Conservation (phyloP, 352 stramenopile species). For the Phytopythium sindhum region DNA sequence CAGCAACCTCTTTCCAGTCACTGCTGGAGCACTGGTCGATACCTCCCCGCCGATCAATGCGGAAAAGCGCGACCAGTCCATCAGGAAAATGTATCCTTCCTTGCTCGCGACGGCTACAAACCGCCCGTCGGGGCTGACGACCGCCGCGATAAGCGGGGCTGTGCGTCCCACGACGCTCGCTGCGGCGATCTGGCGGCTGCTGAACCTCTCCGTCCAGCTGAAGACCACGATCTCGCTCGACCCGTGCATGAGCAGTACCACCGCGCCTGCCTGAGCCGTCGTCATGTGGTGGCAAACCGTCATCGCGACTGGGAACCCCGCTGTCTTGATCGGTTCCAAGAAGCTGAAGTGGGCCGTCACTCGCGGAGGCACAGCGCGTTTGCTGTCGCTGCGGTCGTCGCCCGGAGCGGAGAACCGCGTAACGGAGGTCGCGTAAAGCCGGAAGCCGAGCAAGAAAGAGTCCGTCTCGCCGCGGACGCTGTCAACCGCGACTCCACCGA, state of each 20-base stretch:
- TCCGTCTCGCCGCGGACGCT: slow-evolving; percentile 5
- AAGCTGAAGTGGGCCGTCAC: slow-evolving; percentile 51
- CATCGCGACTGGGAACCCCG: slow-evolving; percentile 2
- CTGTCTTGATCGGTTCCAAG: slow-evolving; percentile 20
- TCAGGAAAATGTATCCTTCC: slow-evolving; percentile 21
- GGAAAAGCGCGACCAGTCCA: slow-evolving; percentile 36
- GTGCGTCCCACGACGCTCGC: slow-evolving; percentile 19
- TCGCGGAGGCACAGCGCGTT: neutral
- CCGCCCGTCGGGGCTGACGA: slow-evolving; percentile 24
- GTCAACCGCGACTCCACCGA: slow-evolving; percentile 17
- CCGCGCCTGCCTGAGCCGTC: slow-evolving; percentile 25
- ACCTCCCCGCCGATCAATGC: neutral
- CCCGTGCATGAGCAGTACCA: slow-evolving; percentile 29
- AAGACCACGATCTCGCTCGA: slow-evolving; percentile 34
- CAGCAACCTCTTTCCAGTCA: slow-evolving; percentile 23
- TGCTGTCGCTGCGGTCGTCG: neutral
- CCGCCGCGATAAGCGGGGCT: slow-evolving; percentile 11
- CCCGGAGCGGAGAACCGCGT: neutral
- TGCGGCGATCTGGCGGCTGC: slow-evolving; percentile 39
- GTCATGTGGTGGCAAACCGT: slow-evolving; percentile 11
- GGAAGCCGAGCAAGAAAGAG: slow-evolving; percentile 46
- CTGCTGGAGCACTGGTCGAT: neutral
- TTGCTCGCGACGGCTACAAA: slow-evolving; percentile 29
- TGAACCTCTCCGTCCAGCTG: slow-evolving; percentile 56
- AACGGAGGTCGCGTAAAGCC: slow-evolving; percentile 27